Evolutionary conservation across 495 filamentous ascomycete species (phyloP).

Genomic region (Lepidopterella palustris): DNA sequence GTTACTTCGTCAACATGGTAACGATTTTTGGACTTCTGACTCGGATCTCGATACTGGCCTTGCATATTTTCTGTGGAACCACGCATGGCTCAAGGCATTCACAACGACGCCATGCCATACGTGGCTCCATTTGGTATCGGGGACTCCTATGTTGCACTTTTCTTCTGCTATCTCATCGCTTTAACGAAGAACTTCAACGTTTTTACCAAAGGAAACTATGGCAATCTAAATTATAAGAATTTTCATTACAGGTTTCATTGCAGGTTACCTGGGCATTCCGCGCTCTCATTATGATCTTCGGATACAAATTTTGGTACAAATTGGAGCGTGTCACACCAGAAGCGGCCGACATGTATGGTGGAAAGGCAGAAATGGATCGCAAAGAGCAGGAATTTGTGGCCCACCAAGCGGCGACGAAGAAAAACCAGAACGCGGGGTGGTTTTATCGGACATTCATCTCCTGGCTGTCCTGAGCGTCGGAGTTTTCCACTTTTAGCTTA

Average conservation of each 20-base stretch:
- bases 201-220: slow-evolving; percentile 51
- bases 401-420: slow-evolving; percentile 43
- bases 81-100: slow-evolving; percentile 65
- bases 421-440: slow-evolving; percentile 35
- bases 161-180: slow-evolving; percentile 63
- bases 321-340: slow-evolving; percentile 49
- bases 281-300: slow-evolving; percentile 65
- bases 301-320: slow-evolving; percentile 57
- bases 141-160: slow-evolving; percentile 62
- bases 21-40: slow-evolving; percentile 53
- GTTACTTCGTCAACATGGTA: slow-evolving; percentile 69
- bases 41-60: slow-evolving; percentile 78
- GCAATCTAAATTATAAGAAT: slow-evolving; percentile 56
- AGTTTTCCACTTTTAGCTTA: slow-evolving; percentile 1
- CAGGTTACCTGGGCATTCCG: slow-evolving; percentile 74
- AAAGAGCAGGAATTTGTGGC: slow-evolving; percentile 67
- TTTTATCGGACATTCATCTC: slow-evolving; percentile 60
- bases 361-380: slow-evolving; percentile 66
- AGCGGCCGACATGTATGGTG: slow-evolving; percentile 61
- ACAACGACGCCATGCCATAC: slow-evolving; percentile 59
- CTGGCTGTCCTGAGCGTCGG: slow-evolving; percentile 54
- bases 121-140: slow-evolving; percentile 61
- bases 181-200: slow-evolving; percentile 74
- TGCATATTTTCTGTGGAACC: slow-evolving; percentile 73
- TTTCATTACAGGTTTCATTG: no score